These are phyloP conservation scores for Roridomyces roridus DNA, from an alignment of 768 basidiomycete species.

Conservation along the genomic window DNA sequence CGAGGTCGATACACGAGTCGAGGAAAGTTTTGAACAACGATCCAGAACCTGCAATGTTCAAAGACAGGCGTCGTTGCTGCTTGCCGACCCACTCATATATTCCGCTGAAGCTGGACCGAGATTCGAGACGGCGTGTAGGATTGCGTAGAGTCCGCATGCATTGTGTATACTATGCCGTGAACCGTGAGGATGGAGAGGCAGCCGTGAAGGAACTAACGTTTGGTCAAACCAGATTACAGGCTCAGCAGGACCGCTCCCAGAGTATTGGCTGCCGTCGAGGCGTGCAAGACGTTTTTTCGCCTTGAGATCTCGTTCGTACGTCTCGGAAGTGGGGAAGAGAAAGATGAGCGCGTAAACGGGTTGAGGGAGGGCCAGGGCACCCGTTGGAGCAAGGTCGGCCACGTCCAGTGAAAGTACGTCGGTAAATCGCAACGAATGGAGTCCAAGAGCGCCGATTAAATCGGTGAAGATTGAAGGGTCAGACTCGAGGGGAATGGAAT, in stretches of 20 bases:
- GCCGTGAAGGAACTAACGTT: constrained; percentile 16
- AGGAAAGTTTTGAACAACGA: constrained; percentile 34
- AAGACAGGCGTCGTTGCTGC: too few species aligned
- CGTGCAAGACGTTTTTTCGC: constrained; percentile 19
- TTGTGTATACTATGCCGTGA: constrained; percentile 31
- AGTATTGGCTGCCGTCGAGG: constrained; percentile 28
- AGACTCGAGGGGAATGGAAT: constrained; percentile 43
- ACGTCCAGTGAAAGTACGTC: constrained; percentile 42
- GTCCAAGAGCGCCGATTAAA: constrained; percentile 38
- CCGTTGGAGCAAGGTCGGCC: constrained; percentile 33
- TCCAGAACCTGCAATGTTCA: constrained; percentile 22
- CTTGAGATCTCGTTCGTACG: constrained; percentile 32
- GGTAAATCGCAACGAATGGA: constrained; percentile 35
- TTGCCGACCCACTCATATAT: constrained; percentile 29
- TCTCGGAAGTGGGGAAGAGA: constrained; percentile 32
- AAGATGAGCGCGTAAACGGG: constrained; percentile 40
- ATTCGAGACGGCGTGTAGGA: constrained; percentile 41
- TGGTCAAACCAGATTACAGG: constrained; percentile 44
- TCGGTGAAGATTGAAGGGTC: constrained; percentile 44
- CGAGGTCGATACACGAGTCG: constrained; percentile 28
- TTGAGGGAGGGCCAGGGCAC: constrained; percentile 33
- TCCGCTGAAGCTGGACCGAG: constrained; percentile 21
- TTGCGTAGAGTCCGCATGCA: constrained; percentile 44
- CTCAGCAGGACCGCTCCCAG: constrained; percentile 36
- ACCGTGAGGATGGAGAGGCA: too few species aligned